Conservation (phyloP, 768 basidiomycete species). For the Bullera alba region DNA sequence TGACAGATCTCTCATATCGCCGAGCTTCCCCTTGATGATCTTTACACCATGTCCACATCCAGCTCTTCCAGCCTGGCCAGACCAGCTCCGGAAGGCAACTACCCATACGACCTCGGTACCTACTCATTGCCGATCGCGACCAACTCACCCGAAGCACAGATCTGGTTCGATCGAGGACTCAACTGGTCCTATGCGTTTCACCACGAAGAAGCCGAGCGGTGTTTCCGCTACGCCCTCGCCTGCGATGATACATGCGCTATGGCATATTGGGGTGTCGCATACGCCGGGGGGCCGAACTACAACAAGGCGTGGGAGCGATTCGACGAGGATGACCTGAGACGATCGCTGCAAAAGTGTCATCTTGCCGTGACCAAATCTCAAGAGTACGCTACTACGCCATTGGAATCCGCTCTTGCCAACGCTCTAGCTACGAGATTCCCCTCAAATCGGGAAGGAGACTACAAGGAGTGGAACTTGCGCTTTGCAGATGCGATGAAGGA, state of each 20-base stretch:
- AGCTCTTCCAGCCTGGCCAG: too few species aligned
- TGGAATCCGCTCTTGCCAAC: slow-evolving; percentile 18
- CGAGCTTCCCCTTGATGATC: too few species aligned
- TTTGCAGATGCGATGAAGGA: slow-evolving; percentile 25
- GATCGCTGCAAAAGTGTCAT: background rate
- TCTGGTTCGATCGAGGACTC: slow-evolving; percentile 36
- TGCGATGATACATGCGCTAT: slow-evolving; percentile 23
- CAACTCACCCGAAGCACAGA: slow-evolving; percentile 15
- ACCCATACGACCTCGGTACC: slow-evolving; percentile 16
- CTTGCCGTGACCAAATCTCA: background rate
- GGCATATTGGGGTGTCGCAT: slow-evolving; percentile 36
- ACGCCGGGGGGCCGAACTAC: slow-evolving; percentile 35
- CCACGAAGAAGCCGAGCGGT: slow-evolving; percentile 27
- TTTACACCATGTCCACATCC: too few species aligned
- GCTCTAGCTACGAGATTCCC: slow-evolving; percentile 20
- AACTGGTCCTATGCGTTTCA: slow-evolving; percentile 32
- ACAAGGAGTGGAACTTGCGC: slow-evolving; percentile 9
- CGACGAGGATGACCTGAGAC: slow-evolving; percentile 9
- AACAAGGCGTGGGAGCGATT: slow-evolving; percentile 33
- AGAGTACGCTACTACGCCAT: background rate
- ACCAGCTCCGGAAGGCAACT: too few species aligned
- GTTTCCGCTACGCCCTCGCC: slow-evolving; percentile 22
- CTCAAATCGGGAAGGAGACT: slow-evolving; percentile 9
- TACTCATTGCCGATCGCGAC: slow-evolving; percentile 13
- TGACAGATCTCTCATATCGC: too few species aligned